Base-by-base conservation (phyloP, 192 early-diverging fungal species). In the Entomortierella parvispora region DNA sequence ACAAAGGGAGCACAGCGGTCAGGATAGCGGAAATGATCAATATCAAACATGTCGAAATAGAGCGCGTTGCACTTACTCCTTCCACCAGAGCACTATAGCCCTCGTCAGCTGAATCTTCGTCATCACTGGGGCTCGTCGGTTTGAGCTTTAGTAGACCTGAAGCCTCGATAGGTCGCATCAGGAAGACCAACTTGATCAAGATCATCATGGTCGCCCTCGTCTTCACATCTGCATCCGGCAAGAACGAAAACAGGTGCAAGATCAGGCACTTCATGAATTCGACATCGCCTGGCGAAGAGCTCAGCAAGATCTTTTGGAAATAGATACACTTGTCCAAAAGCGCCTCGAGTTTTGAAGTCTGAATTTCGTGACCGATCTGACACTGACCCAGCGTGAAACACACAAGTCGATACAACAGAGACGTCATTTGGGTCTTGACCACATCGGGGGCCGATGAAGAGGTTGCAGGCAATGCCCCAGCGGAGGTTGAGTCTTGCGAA, bases 211-310 rank as follows among this genome's bases (percentile, higher is more conserved):
- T 81, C 10, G 44, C 57, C 46, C 77, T 80, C 0, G 88, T 79
- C 40, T 62, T 72, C 23, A 80, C 59, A 34, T 82, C 71, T 1
- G 80, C 67, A 17, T 75, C 70, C 7, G 82, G 54, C 40, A 90
- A 62, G 54, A 84, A 81, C 29, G 75, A 70, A 55, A 87, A 92
- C 28, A 92, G 55, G 71, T 92, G 86, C 58, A 89, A 81, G 37
- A 87, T 82, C 31, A 92, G 63, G 50, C 85, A 84, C 58, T 81
- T 83, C 58, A 90, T 76, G 51, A 90, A 92, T 40, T 92, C 90
- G n/a, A 76, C 72, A 68, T 92, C 90, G 0, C 58, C 83, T 29
- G 90, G 86, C 25, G 68, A 69, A 12, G 51, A 37, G 65, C 80
- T 83, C 0, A 92, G 49, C 18, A 92, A 71, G 43, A 92, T 79